Percentiles rank a stretch among this genome's conserved stretches.
These are phyloP conservation scores for Penicillium silybi DNA, from an alignment of 495 filamentous ascomycete species.

Conservation along the genomic window DNA sequence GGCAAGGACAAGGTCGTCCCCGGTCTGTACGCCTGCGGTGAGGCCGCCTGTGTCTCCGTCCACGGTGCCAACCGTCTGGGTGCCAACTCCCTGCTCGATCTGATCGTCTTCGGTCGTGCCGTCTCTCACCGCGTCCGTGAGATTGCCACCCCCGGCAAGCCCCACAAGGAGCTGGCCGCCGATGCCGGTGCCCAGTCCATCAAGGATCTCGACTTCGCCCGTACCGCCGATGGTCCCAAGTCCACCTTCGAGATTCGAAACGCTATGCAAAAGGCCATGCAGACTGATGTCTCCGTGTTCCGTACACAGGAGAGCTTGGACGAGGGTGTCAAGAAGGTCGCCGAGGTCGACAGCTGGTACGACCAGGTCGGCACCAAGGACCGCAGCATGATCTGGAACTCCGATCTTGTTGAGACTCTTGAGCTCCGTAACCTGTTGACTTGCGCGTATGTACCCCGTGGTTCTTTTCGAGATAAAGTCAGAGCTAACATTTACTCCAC, in stretches of 20 bases:
- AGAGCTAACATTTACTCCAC: constrained; percentile 7
- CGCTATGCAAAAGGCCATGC: constrained; percentile 97
- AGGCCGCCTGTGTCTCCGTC: constrained; percentile 94
- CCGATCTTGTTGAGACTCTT: constrained; percentile 90
- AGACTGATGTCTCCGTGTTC: constrained; percentile 95
- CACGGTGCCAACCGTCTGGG: constrained; percentile 97
- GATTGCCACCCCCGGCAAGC: constrained; percentile 73
- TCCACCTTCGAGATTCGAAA: constrained; percentile 79
- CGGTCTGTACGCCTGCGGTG: constrained; percentile 93
- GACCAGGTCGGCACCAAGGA: constrained; percentile 87
- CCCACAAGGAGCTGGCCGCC: constrained; percentile 69
- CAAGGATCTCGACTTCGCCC: constrained; percentile 77
- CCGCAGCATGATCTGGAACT: constrained; percentile 99
- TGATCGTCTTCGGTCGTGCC: constrained; percentile 95
- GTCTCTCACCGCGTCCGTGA: constrained; percentile 95
- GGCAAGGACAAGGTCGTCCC: constrained; percentile 92
- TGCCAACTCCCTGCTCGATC: constrained; percentile 95
- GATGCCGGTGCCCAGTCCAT: constrained; percentile 87
- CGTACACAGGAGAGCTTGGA: constrained; percentile 87
- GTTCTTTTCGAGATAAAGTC: too few relatives aligned
- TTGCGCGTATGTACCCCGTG: constrained; percentile 66
- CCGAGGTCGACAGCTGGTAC: constrained; percentile 75
- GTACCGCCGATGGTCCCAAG: constrained; percentile 79
- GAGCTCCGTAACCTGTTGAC: constrained; percentile 91
- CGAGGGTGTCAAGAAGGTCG: constrained; percentile 78